Conservation (phyloP, 768 basidiomycete genomes). For the Agaricus sinodeliciosus region DNA sequence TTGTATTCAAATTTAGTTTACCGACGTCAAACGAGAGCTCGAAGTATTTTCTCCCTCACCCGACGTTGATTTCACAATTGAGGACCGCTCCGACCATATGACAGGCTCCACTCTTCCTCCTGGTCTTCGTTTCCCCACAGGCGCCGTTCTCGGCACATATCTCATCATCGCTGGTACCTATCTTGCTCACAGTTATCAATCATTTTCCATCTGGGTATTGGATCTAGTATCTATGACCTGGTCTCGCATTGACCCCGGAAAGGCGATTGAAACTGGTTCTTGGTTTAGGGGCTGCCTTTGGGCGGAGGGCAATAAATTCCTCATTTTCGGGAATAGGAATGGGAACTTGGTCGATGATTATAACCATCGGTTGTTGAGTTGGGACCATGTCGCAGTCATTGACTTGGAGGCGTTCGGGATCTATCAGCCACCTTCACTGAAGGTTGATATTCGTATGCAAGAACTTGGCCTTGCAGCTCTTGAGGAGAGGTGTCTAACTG, state of each 20-base stretch:
- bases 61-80: conserved; percentile 67
- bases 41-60: conserved; percentile 85
- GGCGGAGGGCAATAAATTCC: conserved; percentile 76
- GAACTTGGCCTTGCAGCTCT: conserved; percentile 79
- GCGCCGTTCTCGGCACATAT: conserved; percentile 84
- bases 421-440: conserved; percentile 76
- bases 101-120: conserved; percentile 79
- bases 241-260: conserved; percentile 85
- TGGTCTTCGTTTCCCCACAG: conserved; percentile 93
- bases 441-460: conserved; percentile 66
- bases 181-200: conserved; percentile 88
- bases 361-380: conserved; percentile 82
- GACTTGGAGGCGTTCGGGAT: conserved; percentile 95
- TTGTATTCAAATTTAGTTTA: conserved; percentile 49
- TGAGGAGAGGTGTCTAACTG: conserved; percentile 74
- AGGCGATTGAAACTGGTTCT: conserved; percentile 78
- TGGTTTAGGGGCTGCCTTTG: conserved; percentile 94
- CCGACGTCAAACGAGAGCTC: conserved; percentile 91
- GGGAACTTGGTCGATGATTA: conserved; percentile 91
- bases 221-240: conserved; percentile 79
- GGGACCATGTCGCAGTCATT: conserved; percentile 88
- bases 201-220: conserved; percentile 95
- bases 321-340: conserved; percentile 86
- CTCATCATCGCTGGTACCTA: conserved; percentile 95
- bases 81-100: conserved; percentile 80